Percentiles rank a stretch among this genome's conserved stretches.
Conservation (phyloP, 2,329 filamentous ascomycete genomes). For the Colletotrichum higginsianum region DNA sequence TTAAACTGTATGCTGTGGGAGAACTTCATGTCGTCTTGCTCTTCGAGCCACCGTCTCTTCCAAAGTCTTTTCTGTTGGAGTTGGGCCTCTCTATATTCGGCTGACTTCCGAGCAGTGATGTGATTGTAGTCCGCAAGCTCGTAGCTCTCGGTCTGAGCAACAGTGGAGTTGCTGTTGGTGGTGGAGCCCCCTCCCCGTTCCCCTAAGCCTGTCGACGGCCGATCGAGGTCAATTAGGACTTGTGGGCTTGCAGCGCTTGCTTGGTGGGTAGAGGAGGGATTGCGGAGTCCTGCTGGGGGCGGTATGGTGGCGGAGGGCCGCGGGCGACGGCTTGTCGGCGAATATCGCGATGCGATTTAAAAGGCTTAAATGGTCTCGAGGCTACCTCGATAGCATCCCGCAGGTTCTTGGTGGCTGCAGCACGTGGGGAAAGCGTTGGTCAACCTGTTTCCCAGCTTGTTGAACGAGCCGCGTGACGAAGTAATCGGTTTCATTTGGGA, state of each 20-base stretch:
- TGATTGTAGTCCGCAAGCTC: constrained; percentile 60
- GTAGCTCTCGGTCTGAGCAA: constrained; percentile 47
- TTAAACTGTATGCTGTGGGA: constrained; percentile 99
- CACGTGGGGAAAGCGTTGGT: constrained; percentile 43
- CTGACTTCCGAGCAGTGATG: constrained; percentile 49
- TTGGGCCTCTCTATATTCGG: constrained; percentile 52
- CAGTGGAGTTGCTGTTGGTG: constrained; percentile 23
- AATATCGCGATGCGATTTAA: constrained; percentile 35
- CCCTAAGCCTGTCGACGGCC: constrained; percentile 36
- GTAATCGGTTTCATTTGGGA: constrained; percentile 40
- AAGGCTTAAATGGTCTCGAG: constrained; percentile 18
- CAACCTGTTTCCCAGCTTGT: constrained; percentile 38
- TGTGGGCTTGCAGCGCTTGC: constrained; percentile 36
- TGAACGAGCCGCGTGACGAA: constrained; percentile 40
- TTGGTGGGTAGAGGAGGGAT: constrained; percentile 44
- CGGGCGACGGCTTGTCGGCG: constrained; percentile 36
- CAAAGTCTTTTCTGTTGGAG: constrained; percentile 64
- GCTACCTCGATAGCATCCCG: constrained; percentile 37
- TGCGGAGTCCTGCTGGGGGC: constrained; percentile 27
- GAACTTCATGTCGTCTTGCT: constrained; percentile 97
- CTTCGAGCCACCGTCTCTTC: constrained; percentile 80
- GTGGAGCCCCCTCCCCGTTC: constrained; percentile 43
- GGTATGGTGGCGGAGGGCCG: constrained; percentile 39
- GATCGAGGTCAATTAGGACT: constrained; percentile 38
- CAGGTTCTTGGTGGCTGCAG: constrained; percentile 38